phyloP scores from a whole-genome alignment of 805 yeast genomes.

The Ogataea trehalophila region DNA sequence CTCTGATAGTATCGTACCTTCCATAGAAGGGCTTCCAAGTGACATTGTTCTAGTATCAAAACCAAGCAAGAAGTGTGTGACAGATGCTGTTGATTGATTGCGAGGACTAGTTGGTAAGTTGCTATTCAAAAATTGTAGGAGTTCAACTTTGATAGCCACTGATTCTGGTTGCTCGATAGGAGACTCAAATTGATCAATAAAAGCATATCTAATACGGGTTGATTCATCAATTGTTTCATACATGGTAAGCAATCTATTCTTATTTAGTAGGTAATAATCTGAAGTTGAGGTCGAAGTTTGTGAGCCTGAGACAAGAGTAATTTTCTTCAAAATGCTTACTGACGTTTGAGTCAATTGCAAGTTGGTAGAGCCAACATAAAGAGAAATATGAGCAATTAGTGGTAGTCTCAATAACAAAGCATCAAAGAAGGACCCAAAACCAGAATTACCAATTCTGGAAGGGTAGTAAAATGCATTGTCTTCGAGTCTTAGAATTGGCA shows the following conservation, averaged over 20 bases:
- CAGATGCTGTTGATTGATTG: slow-evolving; percentile 36
- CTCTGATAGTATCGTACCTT: slow-evolving; percentile 49
- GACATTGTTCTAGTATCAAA: slow-evolving; percentile 49
- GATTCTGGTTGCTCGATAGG: slow-evolving; percentile 34
- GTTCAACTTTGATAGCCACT: slow-evolving; percentile 47
- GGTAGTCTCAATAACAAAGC: slow-evolving; percentile 69
- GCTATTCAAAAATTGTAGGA: slow-evolving; percentile 53
- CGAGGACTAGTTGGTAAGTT: slow-evolving; percentile 38
- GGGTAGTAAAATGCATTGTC: slow-evolving; percentile 37
- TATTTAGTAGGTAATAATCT: slow-evolving; percentile 32
- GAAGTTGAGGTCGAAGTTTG: slow-evolving; percentile 16
- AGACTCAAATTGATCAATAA: slow-evolving; percentile 61
- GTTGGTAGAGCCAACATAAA: slow-evolving; percentile 63
- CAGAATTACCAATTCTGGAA: slow-evolving; percentile 49
- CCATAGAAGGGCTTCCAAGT: slow-evolving; percentile 38
- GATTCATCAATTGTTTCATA: slow-evolving; percentile 78
- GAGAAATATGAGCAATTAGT: slow-evolving; percentile 65
- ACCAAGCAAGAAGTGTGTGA: slow-evolving; percentile 77
- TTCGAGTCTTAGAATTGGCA: slow-evolving; percentile 44
- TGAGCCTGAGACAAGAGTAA: slow-evolving; percentile 45
- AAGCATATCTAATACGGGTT: slow-evolving; percentile 62
- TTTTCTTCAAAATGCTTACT: slow-evolving; percentile 44
- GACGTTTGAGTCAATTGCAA: slow-evolving; percentile 47
- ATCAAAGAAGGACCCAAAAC: slow-evolving; percentile 61
- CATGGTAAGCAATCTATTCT: slow-evolving; percentile 62